Conservation (phyloP, 805 yeast species). For the Suhomyces vadensis region DNA sequence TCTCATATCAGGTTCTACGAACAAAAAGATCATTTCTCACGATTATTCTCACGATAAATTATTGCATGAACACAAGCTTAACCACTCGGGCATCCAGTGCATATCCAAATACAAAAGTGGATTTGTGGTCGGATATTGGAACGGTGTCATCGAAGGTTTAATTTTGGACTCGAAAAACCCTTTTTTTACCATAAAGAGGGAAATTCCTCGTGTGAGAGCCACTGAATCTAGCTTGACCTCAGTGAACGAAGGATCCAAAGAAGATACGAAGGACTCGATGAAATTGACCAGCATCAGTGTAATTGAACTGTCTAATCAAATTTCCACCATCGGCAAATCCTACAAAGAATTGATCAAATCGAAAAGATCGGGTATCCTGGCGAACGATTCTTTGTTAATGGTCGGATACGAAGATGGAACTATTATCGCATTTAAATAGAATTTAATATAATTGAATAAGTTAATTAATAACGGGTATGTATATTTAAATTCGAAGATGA, state of each 20-base stretch:
- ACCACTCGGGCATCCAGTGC: slow-evolving; percentile 18
- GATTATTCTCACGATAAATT: slow-evolving; percentile 7
- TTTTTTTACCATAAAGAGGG: slow-evolving; percentile 4
- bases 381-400: slow-evolving; percentile 32
- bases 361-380: slow-evolving; percentile 13
- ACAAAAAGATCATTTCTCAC: slow-evolving; percentile 40
- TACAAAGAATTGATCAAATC: slow-evolving; percentile 14
- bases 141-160: slow-evolving; percentile 41
- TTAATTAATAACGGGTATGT: slow-evolving; percentile 2
- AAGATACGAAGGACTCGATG: slow-evolving; percentile 1
- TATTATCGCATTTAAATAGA: slow-evolving; percentile 37
- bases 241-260: neutral
- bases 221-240: slow-evolving; percentile 2
- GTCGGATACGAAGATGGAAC: slow-evolving; percentile 60
- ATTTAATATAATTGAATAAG: neutral
- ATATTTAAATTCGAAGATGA: neutral
- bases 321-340: neutral
- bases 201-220: slow-evolving; percentile 6
- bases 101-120: slow-evolving; percentile 14
- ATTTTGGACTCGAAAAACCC: neutral
- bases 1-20: slow-evolving; percentile 50
- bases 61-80: neutral
- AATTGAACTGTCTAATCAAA: neutral
- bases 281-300: slow-evolving; percentile 11
- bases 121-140: slow-evolving; percentile 49